Base-by-base conservation (phyloP, 139 green algal genomes). In the Zygnema cylindricum region DNA sequence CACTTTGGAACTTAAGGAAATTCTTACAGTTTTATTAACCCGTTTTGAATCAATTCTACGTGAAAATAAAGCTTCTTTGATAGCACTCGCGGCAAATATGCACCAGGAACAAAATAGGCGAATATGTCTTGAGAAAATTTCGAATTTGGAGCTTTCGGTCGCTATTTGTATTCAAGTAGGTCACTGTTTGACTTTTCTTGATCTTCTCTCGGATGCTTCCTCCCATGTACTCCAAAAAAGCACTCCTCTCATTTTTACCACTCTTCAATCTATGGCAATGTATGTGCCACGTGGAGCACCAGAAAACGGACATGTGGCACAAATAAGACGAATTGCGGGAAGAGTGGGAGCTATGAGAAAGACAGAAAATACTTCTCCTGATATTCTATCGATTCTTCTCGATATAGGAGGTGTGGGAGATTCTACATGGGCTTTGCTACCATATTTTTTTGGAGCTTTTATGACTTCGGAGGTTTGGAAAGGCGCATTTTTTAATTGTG, bases 361-460 rank as follows among this genome's bases (percentile, higher is more conserved):
- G 0, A 54, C 49, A 1, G 49, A 81, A 22, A 54, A 36, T 40
- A 81, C 78, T 30, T 63, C 43, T 1, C 69, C 38, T 25, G 84
- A 84, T 39, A 71, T 89, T 0, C 76, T 89, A 0, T 69, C 69
- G 16, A 2, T 89, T 0, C 84, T 89, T n/a, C 43, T 87, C 69
- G 84, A 89, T 2, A 89, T 89, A 39, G 84, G 84, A 23, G 84
- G 75, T 2, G 76, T 85, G n/a, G 76, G 84, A 2, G 75, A 89
- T 30, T 43, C 76, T n/a, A 43, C 84, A 3, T 89, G 84, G 84
- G 69, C 76, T 30, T 35, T 73, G 76, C 76, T 89, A 1, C 84
- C 84, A 25, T 69, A 69, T 25, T 42, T 89, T 0, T 89, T 89
- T 39, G 35, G 2, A n/a, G 84, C 84, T 2, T n/a, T 89, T 30